Conservation (phyloP, 768 basidiomycete species). For the Phallus indusiatus region DNA sequence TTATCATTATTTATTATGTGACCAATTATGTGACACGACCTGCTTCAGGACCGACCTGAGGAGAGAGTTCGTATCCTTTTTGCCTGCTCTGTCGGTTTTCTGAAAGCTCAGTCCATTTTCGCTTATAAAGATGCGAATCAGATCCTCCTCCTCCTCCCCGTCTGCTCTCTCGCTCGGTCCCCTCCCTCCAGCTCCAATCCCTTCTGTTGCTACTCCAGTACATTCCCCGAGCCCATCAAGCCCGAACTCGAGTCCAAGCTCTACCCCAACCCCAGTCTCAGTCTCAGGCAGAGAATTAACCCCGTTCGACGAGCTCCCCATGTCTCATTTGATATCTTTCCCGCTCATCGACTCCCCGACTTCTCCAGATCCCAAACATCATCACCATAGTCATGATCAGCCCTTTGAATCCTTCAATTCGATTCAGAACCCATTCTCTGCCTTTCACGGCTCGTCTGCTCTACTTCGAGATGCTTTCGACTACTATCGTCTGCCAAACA, state of each 20-base stretch:
- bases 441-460: background rate
- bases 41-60: no score
- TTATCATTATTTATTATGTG: no score
- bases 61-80: no score
- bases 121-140: conserved; percentile 1
- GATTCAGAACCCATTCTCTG: background rate
- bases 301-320: conserved; percentile 9
- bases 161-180: conserved; percentile 5
- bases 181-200: conserved; percentile 11
- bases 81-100: background rate
- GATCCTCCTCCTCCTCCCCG: conserved; percentile 4
- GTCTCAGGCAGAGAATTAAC: background rate
- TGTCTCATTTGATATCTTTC: conserved; percentile 11
- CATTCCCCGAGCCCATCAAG: no score
- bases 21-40: background rate
- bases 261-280: background rate
- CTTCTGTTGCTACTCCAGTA: conserved; percentile 6
- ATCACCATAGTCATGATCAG: background rate
- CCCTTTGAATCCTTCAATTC: conserved; percentile 6
- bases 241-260: no score
- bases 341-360: conserved; percentile 1
- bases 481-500: conserved; percentile 9
- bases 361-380: background rate
- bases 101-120: background rate
- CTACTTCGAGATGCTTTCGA: conserved; percentile 7